Conservation (phyloP, 176 grass and related monocot species). For the Zoysia japonica region DNA sequence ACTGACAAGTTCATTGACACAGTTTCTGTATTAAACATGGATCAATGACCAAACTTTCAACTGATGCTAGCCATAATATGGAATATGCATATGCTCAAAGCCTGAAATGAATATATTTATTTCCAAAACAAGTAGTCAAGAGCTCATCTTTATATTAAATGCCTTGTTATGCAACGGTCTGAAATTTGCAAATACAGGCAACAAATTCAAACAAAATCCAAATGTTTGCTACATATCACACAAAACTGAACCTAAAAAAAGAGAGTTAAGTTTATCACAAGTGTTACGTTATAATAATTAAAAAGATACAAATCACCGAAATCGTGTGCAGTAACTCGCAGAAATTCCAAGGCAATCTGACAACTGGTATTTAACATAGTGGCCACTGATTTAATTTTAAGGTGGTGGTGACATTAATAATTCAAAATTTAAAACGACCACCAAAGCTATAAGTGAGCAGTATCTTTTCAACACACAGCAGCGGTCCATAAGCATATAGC, state of each 20-base stretch:
- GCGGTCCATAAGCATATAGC: background rate
- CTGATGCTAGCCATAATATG: background rate
- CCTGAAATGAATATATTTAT: background rate
- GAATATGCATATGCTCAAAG: background rate
- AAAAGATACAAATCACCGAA: background rate
- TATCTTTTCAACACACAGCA: background rate
- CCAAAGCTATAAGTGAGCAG: background rate
- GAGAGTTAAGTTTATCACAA: background rate
- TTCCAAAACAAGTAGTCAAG: background rate
- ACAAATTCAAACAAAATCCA: background rate
- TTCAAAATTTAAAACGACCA: background rate
- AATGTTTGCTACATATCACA: background rate
- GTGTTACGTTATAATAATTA: background rate
- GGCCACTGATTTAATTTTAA: constrained; percentile 4
- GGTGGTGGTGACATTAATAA: background rate
- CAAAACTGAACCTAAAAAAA: background rate
- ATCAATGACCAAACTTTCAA: background rate
- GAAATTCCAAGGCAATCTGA: background rate
- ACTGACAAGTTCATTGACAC: constrained; percentile 9
- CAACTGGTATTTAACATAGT: background rate
- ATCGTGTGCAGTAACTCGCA: background rate
- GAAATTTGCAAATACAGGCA: background rate
- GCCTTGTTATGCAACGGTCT: background rate
- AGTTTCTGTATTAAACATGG: background rate
- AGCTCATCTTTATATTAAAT: constrained; percentile 12